Conservation (phyloP, 2,329 filamentous ascomycete genomes). For the Epichloe typhina region DNA sequence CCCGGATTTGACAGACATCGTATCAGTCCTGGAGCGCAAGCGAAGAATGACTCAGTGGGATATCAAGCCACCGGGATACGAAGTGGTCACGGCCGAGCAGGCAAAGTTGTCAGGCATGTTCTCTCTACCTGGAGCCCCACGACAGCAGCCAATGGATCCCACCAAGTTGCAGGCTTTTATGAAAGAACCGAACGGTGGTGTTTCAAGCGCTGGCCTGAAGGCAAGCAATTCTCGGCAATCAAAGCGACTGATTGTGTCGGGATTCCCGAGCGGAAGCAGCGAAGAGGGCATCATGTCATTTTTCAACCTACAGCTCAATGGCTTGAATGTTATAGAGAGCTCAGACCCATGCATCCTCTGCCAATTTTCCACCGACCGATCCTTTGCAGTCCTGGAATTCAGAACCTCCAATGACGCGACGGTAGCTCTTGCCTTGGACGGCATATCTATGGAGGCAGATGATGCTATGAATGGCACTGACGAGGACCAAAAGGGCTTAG, state of each 20-base stretch:
- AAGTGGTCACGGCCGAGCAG: constrained; percentile 95
- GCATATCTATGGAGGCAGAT: constrained; percentile 72
- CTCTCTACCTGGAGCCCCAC: constrained; percentile 84
- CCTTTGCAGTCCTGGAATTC: constrained; percentile 85
- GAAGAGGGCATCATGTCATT: constrained; percentile 70
- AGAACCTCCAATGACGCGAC: constrained; percentile 79
- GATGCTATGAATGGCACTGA: constrained; percentile 41
- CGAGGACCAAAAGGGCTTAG: constrained; percentile 47
- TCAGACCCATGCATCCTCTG: constrained; percentile 75
- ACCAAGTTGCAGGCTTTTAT: constrained; percentile 90
- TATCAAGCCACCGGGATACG: constrained; percentile 95
- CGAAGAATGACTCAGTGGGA: constrained; percentile 97
- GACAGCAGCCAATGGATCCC: constrained; percentile 91
- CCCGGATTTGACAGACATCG: constrained; percentile 78
- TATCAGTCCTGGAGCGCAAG: constrained; percentile 74
- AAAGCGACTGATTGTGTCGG: constrained; percentile 81
- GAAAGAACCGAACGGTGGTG: constrained; percentile 65
- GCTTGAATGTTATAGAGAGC: constrained; percentile 79
- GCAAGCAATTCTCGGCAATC: constrained; percentile 88
- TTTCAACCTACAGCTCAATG: constrained; percentile 94
- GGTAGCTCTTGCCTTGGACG: constrained; percentile 78
- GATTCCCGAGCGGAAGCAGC: constrained; percentile 58
- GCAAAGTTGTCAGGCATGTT: constrained; percentile 99
- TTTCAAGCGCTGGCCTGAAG: constrained; percentile 68
- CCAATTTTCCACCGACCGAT: constrained; percentile 64